These are phyloP conservation scores for Symbiotaphrina buchneri DNA, from an alignment of 495 filamentous ascomycete species.

Conservation along the genomic window DNA sequence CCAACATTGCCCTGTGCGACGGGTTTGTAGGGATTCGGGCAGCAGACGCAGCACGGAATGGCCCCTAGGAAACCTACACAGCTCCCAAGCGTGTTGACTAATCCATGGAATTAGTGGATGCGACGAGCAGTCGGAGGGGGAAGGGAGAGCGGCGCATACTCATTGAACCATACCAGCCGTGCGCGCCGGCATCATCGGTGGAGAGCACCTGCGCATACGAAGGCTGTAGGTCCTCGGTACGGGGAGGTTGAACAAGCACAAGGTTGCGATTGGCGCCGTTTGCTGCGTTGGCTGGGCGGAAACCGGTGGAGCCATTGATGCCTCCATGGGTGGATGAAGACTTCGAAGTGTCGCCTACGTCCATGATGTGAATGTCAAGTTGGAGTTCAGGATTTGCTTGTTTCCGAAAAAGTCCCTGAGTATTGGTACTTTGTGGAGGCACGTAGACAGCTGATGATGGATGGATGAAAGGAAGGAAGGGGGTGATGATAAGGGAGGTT, in stretches of 20 bases:
- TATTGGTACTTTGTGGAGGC: too few relatives aligned
- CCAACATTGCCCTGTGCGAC: slow-evolving; percentile 86
- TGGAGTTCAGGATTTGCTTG: too few relatives aligned
- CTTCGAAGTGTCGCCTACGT: too few relatives aligned
- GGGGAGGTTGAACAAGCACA: slow-evolving; percentile 65
- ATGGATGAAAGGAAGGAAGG: too few relatives aligned
- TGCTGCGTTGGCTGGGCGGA: slow-evolving; percentile 6
- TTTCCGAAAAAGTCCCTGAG: too few relatives aligned
- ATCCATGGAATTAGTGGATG: background rate
- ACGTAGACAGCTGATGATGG: too few relatives aligned
- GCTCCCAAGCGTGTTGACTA: slow-evolving; percentile 54
- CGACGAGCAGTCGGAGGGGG: background rate
- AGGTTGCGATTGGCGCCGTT: slow-evolving; percentile 3
- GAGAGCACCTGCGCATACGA: slow-evolving; percentile 62
- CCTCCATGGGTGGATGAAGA: too few relatives aligned
- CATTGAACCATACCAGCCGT: slow-evolving; percentile 83
- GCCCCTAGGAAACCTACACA: slow-evolving; percentile 65
- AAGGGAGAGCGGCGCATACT: slow-evolving; percentile 22
- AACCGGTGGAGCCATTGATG: too few relatives aligned
- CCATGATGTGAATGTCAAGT: too few relatives aligned
- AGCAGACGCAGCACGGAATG: slow-evolving; percentile 77
- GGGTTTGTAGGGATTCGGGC: slow-evolving; percentile 94
- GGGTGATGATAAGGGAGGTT: too few relatives aligned
- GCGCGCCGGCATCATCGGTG: slow-evolving; percentile 43
- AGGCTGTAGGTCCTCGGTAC: slow-evolving; percentile 65